Conservation (phyloP, 192 early-diverging fungal genomes). For the Entrophospora sp. region DNA sequence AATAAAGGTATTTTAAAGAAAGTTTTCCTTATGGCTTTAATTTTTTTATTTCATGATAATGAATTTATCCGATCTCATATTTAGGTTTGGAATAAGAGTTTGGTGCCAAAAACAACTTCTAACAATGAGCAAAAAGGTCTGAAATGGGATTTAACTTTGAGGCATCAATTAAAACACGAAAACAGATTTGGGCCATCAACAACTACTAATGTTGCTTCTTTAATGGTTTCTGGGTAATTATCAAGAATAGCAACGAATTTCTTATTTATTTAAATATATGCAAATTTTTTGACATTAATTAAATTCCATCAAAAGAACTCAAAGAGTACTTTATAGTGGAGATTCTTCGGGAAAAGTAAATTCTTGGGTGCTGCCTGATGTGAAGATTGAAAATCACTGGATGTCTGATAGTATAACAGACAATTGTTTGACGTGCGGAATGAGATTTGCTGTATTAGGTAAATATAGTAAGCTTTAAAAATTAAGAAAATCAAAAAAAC, state of each 20-base stretch:
- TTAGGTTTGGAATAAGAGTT: constrained; percentile 7
- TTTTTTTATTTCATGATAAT: too few species aligned
- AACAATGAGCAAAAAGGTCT: background rate
- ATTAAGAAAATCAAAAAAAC: too few species aligned
- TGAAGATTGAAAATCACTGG: constrained; percentile 37
- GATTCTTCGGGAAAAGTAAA: constrained; percentile 40
- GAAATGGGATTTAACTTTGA: constrained; percentile 10
- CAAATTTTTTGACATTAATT: too few species aligned
- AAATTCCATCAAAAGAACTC: too few species aligned
- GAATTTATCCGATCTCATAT: too few species aligned
- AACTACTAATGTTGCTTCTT: background rate
- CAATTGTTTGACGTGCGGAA: constrained; percentile 44
- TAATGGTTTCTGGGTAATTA: background rate
- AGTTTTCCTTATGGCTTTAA: too few species aligned
- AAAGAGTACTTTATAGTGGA: constrained; percentile 39
- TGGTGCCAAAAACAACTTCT: background rate
- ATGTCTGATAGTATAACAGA: constrained; percentile 37
- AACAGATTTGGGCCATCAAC: background rate
- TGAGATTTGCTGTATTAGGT: constrained; percentile 43
- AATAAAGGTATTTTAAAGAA: constrained; percentile 35
- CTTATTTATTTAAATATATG: too few species aligned
- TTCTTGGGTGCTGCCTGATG: constrained; percentile 45
- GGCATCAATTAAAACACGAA: constrained; percentile 1
- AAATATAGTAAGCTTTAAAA: too few species aligned
- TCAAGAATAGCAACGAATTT: too few species aligned